Base-by-base conservation (phyloP, 805 yeast genomes). In the Candida endomychidarum region DNA sequence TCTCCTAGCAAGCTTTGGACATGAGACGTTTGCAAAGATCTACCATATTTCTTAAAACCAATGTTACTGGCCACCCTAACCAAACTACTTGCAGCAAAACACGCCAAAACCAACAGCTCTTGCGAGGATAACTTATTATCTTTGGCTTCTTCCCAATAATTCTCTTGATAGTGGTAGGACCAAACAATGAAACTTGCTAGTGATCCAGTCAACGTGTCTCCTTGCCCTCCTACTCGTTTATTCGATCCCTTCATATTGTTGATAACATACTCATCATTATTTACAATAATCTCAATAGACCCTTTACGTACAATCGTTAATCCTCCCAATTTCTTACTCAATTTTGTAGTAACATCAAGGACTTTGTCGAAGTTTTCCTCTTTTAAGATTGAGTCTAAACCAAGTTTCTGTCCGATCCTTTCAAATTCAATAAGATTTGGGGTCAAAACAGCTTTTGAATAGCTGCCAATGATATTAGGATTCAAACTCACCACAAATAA, bases 171-270 rank as follows among this genome's bases (percentile, higher is more conserved):
- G 9, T 83, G 82, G 17, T 74, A 56, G 5, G 85, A 78, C 95
- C 96, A 91, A 4, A 87, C 86, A 23, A 86, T 54, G 52, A 91
- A 69, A 0, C 96, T 83, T 1, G 90, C 89, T n/a, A 89, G 63
- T 17, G 86, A 68, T 0, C 99, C 99, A 0, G 91, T 78, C 27
- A 93, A 60, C 0, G 96, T 85, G 53, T 93, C 99, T 18, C 99
- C 99, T 63, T 93, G 98, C 0, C 99, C 99, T 9, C 97, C 96
- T 6, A 86, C 95, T 39, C 99, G 72, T 54, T 86, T 83, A 36
- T 65, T 61, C 5, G 93, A 82, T 1, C 98, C 97, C 11, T 58
- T 52, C 22, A 67, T 54, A 24, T 70, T 70, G 45, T 72, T 75
- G 3, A 63, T 51, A 5, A 86, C 46, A 4, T 64, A 52, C 4